A percentile compares a stretch with the other conserved stretches of the same genome.
phyloP scores from a whole-genome alignment of 495 filamentous ascomycete genomes.

The Apodospora peruviana region DNA sequence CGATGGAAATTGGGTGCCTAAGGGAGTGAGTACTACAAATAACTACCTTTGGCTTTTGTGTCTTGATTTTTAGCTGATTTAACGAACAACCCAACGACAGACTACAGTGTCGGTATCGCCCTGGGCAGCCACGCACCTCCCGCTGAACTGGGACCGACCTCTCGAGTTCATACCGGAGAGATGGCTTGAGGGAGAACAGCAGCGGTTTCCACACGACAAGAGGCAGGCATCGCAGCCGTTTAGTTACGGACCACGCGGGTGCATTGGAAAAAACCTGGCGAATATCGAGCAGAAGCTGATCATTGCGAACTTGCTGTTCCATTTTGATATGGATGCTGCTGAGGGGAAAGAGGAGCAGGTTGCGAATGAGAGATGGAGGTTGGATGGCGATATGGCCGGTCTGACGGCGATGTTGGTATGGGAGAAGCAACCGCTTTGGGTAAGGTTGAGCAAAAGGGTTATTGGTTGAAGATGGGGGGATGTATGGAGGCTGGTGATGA shows the following conservation, averaged over 20 bases:
- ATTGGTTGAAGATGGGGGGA: not conserved
- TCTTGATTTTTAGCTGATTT: not conserved
- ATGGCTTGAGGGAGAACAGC: constrained; percentile 34
- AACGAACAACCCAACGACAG: not conserved
- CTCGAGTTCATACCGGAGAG: constrained; percentile 38
- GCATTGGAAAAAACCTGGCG: constrained; percentile 43
- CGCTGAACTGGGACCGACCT: constrained; percentile 28
- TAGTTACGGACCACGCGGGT: constrained; percentile 34
- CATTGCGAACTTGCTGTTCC: constrained; percentile 6
- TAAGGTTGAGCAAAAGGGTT: not conserved
- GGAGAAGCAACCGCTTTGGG: constrained; percentile 6
- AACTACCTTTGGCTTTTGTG: not conserved
- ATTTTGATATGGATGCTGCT: constrained; percentile 4
- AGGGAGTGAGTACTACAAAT: not conserved
- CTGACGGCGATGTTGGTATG: constrained; percentile 8
- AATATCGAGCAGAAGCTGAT: constrained; percentile 17
- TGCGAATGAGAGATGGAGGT: constrained; percentile 1
- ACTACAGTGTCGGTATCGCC: constrained; percentile 18
- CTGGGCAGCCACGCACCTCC: constrained; percentile 13
- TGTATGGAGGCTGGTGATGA: not conserved
- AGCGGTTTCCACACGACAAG: constrained; percentile 4
- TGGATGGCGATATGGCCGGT: constrained; percentile 2
- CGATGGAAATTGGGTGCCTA: constrained; percentile 12
- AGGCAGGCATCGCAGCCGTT: constrained; percentile 31
- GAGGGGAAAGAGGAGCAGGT: not conserved